phyloP scores from a whole-genome alignment of 805 yeast species.

The Myxozyma melibiosi region DNA sequence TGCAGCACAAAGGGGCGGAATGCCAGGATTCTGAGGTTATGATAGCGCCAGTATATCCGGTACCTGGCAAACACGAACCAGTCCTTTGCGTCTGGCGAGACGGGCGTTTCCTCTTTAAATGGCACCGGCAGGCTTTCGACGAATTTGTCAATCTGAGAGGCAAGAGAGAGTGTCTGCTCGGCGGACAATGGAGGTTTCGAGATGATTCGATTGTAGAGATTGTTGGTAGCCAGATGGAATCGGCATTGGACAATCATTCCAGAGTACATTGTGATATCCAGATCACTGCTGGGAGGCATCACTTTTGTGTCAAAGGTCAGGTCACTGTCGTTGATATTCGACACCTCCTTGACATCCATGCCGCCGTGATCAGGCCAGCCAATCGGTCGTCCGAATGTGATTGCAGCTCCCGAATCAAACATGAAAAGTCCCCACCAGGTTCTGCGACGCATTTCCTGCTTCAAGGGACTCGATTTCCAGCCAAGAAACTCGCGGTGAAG shows the following conservation, averaged over 20 bases:
- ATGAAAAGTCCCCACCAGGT: conserved; percentile 70
- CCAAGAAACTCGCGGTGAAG: conserved; percentile 57
- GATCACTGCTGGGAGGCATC: conserved; percentile 35
- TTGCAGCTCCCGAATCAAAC: conserved; percentile 64
- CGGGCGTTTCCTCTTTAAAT: conserved; percentile 48
- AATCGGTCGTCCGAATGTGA: conserved; percentile 67
- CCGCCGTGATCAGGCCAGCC: conserved; percentile 52
- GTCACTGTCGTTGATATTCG: conserved; percentile 53
- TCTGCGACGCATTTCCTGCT: conserved; percentile 59
- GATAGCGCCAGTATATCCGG: conserved; percentile 61
- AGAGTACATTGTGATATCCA: conserved; percentile 57
- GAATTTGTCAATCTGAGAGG: conserved; percentile 48
- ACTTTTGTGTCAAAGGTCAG: conserved; percentile 36
- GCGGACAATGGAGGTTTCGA: conserved; percentile 53
- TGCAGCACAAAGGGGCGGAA: conserved; percentile 62
- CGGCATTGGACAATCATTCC: conserved; percentile 59
- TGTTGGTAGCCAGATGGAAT: conserved; percentile 52
- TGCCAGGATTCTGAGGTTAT: conserved; percentile 56
- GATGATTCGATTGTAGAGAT: conserved; percentile 52
- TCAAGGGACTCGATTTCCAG: conserved; percentile 47
- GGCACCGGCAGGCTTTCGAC: conserved; percentile 50
- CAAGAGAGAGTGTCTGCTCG: conserved; percentile 54
- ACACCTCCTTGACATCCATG: conserved; percentile 54
- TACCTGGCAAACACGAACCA: conserved; percentile 60
- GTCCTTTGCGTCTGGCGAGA: conserved; percentile 43